Evolutionary conservation across 257 asterid species (phyloP).

Genomic region (Solanum bulbocastanum): DNA sequence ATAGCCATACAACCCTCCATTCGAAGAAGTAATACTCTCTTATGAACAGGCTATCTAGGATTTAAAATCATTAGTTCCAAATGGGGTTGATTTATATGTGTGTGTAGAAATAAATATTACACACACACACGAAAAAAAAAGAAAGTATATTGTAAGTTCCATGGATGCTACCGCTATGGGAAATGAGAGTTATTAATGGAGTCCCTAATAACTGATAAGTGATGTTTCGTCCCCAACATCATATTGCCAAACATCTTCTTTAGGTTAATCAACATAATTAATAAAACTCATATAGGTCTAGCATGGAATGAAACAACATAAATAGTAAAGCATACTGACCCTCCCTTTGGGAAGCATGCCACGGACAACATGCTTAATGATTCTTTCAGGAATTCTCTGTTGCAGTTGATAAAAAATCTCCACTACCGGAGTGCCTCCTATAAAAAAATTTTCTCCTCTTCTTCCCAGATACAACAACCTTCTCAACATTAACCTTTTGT

Average conservation of each 20-base stretch:
- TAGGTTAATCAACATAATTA: neutral
- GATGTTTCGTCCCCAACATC: neutral
- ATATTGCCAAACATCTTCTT: neutral
- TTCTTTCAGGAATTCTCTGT: constrained; percentile 81
- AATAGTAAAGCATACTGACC: constrained; percentile 33
- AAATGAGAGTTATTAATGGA: neutral
- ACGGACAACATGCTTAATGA: constrained; percentile 85
- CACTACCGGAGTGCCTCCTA: constrained; percentile 77
- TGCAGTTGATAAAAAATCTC: constrained; percentile 93
- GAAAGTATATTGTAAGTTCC: neutral
- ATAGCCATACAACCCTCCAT: neutral
- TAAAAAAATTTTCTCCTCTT: constrained; percentile 72
- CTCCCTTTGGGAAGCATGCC: constrained; percentile 97
- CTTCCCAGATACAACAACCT: constrained; percentile 84
- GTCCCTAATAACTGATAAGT: neutral
- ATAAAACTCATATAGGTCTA: neutral
- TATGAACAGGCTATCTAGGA: neutral
- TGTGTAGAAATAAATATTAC: neutral
- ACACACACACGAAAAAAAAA: neutral
- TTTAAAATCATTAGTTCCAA: neutral
- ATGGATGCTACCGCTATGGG: neutral
- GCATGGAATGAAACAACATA: neutral
- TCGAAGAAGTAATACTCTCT: neutral
- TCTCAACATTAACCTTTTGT: constrained; percentile 75
- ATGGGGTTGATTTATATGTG: neutral